phyloP scores from a whole-genome alignment of 495 filamentous ascomycete species.

The Astrothelium macrocarpum region DNA sequence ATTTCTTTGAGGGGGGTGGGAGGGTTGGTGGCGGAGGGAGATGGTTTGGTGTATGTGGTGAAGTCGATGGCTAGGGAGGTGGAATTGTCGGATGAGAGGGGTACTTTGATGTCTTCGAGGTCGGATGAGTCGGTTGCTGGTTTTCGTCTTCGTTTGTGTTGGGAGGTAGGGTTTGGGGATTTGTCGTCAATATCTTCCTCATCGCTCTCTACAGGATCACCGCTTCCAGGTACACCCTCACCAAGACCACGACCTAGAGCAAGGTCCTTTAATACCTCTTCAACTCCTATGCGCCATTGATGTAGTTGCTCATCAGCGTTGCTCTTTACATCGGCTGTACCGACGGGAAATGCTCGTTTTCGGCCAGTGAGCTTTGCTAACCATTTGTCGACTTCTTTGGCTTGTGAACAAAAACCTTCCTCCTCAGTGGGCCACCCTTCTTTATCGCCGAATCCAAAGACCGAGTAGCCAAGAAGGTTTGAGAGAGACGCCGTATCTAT shows the following conservation, averaged over 20 bases:
- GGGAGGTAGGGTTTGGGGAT: constrained; percentile 36
- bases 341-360: constrained; percentile 74
- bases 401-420: constrained; percentile 87
- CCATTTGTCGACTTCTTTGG: constrained; percentile 83
- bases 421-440: constrained; percentile 85
- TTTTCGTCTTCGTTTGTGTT: constrained; percentile 26
- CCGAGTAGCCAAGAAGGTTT: constrained; percentile 69
- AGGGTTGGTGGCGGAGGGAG: constrained; percentile 5
- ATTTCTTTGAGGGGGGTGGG: constrained; percentile 59
- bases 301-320: constrained; percentile 53
- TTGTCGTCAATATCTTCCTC: constrained; percentile 53
- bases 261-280: constrained; percentile 58
- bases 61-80: constrained; percentile 74
- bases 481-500: constrained; percentile 82
- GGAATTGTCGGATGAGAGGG: constrained; percentile 10
- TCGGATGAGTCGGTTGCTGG: constrained; percentile 38
- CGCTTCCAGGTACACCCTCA: constrained; percentile 71
- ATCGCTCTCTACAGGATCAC: constrained; percentile 74
- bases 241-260: constrained; percentile 54
- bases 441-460: constrained; percentile 87
- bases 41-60: constrained; percentile 46
- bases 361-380: constrained; percentile 80
- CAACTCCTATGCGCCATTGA: constrained; percentile 71
- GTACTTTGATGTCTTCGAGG: constrained; percentile 60
- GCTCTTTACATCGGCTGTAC: constrained; percentile 74